Percentiles rank a stretch among this genome's conserved stretches.
phyloP scores from a whole-genome alignment of 1,284 basidiomycete genomes.

The Abortiporus biennis region DNA sequence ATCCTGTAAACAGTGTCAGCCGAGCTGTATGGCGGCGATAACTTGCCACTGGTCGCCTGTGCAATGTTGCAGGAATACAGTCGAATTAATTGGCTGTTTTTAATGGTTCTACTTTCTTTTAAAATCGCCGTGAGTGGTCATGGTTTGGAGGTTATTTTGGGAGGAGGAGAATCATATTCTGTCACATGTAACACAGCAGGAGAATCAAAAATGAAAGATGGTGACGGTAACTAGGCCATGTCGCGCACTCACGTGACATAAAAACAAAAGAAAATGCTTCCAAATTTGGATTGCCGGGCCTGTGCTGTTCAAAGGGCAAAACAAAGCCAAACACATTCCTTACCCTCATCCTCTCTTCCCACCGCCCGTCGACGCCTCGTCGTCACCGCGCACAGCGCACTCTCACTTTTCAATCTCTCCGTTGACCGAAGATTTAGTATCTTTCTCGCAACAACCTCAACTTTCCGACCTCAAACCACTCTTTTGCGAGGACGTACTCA shows the following conservation, averaged over 20 bases:
- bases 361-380: slow-evolving; percentile 12
- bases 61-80: too few relatives aligned
- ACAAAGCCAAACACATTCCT: slow-evolving; percentile 26
- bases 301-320: too few relatives aligned
- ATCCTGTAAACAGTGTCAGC: too few relatives aligned
- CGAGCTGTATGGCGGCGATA: too few relatives aligned
- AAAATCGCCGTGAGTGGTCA: neutral
- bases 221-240: too few relatives aligned
- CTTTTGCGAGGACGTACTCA: slow-evolving; percentile 3
- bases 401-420: slow-evolving; percentile 9
- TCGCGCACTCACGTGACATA: too few relatives aligned
- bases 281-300: too few relatives aligned
- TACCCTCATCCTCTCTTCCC: slow-evolving; percentile 15
- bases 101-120: too few relatives aligned
- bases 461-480: slow-evolving; percentile 11
- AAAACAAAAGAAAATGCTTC: neutral
- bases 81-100: too few relatives aligned
- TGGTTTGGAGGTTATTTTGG: neutral
- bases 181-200: too few relatives aligned
- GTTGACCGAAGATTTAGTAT: slow-evolving; percentile 12
- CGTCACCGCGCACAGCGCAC: slow-evolving; percentile 18
- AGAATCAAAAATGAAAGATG: too few relatives aligned
- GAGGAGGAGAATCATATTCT: neutral
- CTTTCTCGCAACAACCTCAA: neutral
- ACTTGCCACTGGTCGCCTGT: too few relatives aligned